phyloP scores from a whole-genome alignment of 768 basidiomycete genomes.

The Kwoniella sp. region DNA sequence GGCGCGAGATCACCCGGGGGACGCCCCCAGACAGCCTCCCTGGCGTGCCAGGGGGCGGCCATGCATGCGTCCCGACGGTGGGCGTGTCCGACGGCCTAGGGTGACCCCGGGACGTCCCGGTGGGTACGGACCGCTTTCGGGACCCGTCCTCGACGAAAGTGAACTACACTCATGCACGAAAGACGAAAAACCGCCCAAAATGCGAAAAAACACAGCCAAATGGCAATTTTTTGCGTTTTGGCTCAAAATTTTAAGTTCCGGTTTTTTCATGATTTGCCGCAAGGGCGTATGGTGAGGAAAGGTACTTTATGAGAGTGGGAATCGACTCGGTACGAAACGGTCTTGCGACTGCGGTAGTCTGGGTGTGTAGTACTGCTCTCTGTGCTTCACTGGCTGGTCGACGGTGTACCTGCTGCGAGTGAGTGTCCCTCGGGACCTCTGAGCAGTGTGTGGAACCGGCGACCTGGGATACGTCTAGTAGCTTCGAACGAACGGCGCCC shows the following conservation, averaged over 20 bases:
- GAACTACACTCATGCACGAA: constrained; percentile 7
- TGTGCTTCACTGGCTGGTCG: constrained; percentile 4
- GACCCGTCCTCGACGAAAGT: no score
- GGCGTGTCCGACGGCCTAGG: no score
- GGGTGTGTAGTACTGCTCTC: not conserved
- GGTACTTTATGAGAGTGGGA: constrained; percentile 17
- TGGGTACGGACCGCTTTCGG: no score
- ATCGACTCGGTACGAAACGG: not conserved
- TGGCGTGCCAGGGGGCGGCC: no score
- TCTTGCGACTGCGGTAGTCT: not conserved
- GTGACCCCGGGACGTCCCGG: no score
- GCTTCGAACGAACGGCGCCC: not conserved
- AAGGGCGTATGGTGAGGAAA: constrained; percentile 1
- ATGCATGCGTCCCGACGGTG: no score
- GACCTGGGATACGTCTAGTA: not conserved
- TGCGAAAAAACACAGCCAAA: constrained; percentile 6
- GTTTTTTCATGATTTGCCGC: constrained; percentile 9
- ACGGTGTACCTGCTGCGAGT: constrained; percentile 1
- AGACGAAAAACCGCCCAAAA: constrained; percentile 10
- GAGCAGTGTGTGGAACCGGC: constrained; percentile 1
- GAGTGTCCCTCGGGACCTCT: constrained; percentile 5
- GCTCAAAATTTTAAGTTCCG: constrained; percentile 11
- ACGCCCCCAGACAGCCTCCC: no score
- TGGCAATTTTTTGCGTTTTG: constrained; percentile 19
- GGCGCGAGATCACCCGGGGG: no score